These are phyloP conservation scores for Wickerhamomyces pijperi DNA, from an alignment of 805 yeast genomes.

Conservation along the genomic window DNA sequence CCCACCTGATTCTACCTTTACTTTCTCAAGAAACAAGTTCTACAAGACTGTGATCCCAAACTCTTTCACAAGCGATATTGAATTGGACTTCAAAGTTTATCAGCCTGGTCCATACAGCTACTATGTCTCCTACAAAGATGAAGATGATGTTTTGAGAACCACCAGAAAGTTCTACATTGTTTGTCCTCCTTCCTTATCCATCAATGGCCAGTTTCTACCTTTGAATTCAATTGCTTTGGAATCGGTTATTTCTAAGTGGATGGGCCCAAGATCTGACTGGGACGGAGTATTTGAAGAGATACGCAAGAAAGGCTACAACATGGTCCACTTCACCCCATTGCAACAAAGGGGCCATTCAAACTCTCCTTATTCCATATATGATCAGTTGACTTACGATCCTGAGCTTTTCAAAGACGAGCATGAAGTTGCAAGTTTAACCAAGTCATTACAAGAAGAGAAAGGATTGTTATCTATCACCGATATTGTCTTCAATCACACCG, in stretches of 20 bases:
- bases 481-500: conserved; percentile 91
- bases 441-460: conserved; percentile 37
- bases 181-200: conserved; percentile 64
- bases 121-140: conserved; percentile 47
- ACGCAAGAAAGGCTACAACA: conserved; percentile 73
- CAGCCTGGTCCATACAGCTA: conserved; percentile 75
- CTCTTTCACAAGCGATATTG: conserved; percentile 55
- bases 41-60: conserved; percentile 37
- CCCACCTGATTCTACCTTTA: conserved; percentile 32
- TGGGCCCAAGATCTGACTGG: conserved; percentile 66
- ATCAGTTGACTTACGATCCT: conserved; percentile 73
- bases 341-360: conserved; percentile 83
- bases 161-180: conserved; percentile 63
- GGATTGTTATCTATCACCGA: conserved; percentile 76
- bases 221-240: conserved; percentile 75
- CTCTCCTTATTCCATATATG: conserved; percentile 87
- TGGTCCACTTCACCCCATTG: conserved; percentile 93
- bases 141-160: conserved; percentile 24
- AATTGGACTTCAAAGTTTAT: conserved; percentile 48
- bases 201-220: conserved; percentile 47
- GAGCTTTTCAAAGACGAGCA: conserved; percentile 40
- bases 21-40: conserved; percentile 48
- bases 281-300: conserved; percentile 48
- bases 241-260: conserved; percentile 84
- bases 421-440: conserved; percentile 44